Evolutionary conservation across 768 basidiomycete species (phyloP), one percentile per base, ranked within the genome.

Genomic region (Psilocybe cubensis): DNA sequence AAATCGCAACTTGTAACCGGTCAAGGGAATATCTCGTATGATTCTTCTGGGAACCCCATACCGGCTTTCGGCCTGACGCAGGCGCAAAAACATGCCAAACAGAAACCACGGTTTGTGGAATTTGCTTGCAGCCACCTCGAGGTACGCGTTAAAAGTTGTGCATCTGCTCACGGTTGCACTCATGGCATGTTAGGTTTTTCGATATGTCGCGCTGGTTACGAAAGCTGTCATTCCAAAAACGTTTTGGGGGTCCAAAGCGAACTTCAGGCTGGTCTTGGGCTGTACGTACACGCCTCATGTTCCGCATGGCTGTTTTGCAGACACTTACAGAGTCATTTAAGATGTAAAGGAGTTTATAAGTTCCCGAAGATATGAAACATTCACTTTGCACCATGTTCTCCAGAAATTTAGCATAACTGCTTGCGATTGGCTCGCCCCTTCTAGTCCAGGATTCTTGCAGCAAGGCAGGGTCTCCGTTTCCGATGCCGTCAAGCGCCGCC

Each of bases 51-150:
- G 14, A 78, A 81, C 31, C 70, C 78, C 2, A 76, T 86, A 31
- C 25, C 74, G 17, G 69, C 81, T 28, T 68, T 75, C 11, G 81
- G 82, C 0, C 66, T 76, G 9, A 80, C 82, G 10, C 79, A 84
- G 66, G 79, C 83, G 8, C 74, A 65, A 61, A 68, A 73, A 28
- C 70, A 81, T 27, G 75, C 72, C 1, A 74, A 73, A 51, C 58
- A 73, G 50, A 94, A 92, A 68, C 92, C 92, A 11, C 81, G 83
- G n/a, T 93, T 94, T 65, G 77, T 81, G 0, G 90, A 95, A 52
- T 95, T 90, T 67, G 77, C 84, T 1, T 94, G 88, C 64, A 79
- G 74, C 51, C 70, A 86, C 59, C 63, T 73, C 7, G 88, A 92
- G 77, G 92, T 91, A 40, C 10, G 74, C 42, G 44, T 14, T 6